Percentiles rank a stretch among this genome's conserved stretches.
Evolutionary conservation across 108 stramenopile species (phyloP).

Genomic region (Fragilariopsis cylindrus): DNA sequence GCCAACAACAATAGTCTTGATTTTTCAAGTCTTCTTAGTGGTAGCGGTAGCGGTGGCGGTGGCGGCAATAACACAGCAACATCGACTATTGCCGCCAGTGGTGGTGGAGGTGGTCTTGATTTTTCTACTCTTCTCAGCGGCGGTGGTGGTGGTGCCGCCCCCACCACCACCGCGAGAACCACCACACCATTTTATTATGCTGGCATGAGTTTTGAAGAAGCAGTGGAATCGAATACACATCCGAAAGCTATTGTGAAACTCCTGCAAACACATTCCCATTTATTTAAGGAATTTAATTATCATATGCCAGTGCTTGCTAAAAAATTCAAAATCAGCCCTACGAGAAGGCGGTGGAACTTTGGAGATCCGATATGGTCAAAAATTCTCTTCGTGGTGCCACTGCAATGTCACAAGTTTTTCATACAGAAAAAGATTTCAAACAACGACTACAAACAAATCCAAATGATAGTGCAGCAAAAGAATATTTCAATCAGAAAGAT

Average conservation of each 20-base stretch:
- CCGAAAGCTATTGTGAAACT: constrained; percentile 65
- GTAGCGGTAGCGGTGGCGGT: constrained; percentile 5
- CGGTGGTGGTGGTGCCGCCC: constrained; percentile 1
- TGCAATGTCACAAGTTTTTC: constrained; percentile 39
- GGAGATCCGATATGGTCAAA: constrained; percentile 72
- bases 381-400: constrained; percentile 53
- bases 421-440: constrained; percentile 48
- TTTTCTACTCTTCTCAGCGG: constrained; percentile 38
- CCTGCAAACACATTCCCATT: constrained; percentile 57
- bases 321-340: constrained; percentile 33
- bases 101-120: constrained; percentile 27
- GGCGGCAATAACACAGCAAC: constrained; percentile 15
- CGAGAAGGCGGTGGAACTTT: constrained; percentile 54
- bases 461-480: constrained; percentile 81
- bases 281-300: constrained; percentile 84
- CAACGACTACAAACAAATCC: constrained; percentile 63
- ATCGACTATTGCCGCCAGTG: neutral
- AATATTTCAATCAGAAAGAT: constrained; percentile 75
- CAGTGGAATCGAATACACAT: constrained; percentile 71
- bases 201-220: constrained; percentile 85
- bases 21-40: constrained; percentile 64
- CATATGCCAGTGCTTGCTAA: constrained; percentile 64
- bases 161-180: constrained; percentile 1
- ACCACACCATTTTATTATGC: constrained; percentile 58
- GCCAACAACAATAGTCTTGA: constrained; percentile 42